Conservation (phyloP, 306 rosid genomes). For the Hippophae gyantsensis region DNA sequence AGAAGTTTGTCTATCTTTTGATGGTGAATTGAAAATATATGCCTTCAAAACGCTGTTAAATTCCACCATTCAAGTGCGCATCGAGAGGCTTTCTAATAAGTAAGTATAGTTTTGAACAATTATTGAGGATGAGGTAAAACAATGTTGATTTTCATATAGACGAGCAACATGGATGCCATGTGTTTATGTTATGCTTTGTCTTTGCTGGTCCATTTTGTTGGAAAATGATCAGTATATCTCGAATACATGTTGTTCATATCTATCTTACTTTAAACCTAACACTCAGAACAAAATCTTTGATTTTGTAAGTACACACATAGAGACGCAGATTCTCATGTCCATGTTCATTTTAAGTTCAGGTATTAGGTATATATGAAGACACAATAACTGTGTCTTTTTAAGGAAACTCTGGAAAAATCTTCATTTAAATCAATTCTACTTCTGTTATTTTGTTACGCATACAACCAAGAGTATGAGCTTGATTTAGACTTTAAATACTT, state of each 20-base stretch:
- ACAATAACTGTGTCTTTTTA: too few relatives aligned
- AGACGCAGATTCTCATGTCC: neutral
- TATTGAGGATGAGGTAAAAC: neutral
- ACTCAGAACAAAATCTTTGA: neutral
- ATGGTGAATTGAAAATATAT: constrained; percentile 65
- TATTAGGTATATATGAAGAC: too few relatives aligned
- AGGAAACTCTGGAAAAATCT: too few relatives aligned
- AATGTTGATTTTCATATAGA: neutral
- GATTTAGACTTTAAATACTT: too few relatives aligned
- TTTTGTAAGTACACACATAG: neutral
- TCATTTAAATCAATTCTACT: too few relatives aligned
- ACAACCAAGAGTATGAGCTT: too few relatives aligned
- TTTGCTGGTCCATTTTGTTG: neutral
- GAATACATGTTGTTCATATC: too few relatives aligned
- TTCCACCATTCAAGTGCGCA: constrained; percentile 66
- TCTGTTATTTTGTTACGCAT: too few relatives aligned
- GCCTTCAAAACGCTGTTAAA: constrained; percentile 63
- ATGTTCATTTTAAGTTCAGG: neutral
- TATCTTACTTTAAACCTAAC: too few relatives aligned
- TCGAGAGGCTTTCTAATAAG: constrained; percentile 76
- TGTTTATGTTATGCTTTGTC: neutral
- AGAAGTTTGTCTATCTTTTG: constrained; percentile 55
- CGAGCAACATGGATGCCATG: neutral
- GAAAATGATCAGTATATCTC: too few relatives aligned
- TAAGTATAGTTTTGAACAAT: constrained; percentile 22